These are phyloP conservation scores for Boletus speciosus DNA, from an alignment of 768 basidiomycete genomes.

Conservation along the genomic window DNA sequence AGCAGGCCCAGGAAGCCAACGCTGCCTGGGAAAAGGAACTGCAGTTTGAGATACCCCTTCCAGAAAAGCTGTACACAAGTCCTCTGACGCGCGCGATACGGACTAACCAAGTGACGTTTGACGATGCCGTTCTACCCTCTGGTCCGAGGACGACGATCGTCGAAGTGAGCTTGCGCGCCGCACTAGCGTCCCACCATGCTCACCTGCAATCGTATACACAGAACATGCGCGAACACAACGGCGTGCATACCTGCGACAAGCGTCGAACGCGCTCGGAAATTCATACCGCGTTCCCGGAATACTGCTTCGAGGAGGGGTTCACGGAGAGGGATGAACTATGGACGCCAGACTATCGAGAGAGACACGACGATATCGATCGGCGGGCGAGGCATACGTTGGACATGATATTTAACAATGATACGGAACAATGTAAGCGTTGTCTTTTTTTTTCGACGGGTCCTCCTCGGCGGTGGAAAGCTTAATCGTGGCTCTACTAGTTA, in stretches of 20 bases:
- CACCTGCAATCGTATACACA: constrained; percentile 19
- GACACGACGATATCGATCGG: constrained; percentile 30
- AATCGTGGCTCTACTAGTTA: constrained; percentile 36
- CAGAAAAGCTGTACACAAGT: constrained; percentile 29
- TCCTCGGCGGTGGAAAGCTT: neutral
- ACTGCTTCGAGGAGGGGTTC: constrained; percentile 53
- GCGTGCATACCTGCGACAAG: constrained; percentile 71
- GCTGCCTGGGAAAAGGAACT: constrained; percentile 16
- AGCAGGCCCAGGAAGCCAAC: constrained; percentile 44
- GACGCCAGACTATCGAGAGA: constrained; percentile 30
- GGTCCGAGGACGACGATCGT: constrained; percentile 41
- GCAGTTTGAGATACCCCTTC: constrained; percentile 14
- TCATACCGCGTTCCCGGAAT: constrained; percentile 35
- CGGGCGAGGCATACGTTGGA: constrained; percentile 56
- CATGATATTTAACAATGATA: constrained; percentile 45
- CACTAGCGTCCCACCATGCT: neutral
- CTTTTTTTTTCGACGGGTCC: neutral
- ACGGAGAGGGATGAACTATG: constrained; percentile 63
- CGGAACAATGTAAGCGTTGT: constrained; percentile 41
- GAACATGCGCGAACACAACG: constrained; percentile 64
- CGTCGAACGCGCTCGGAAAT: constrained; percentile 53
- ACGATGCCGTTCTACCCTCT: constrained; percentile 28
- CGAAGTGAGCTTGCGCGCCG: constrained; percentile 42
- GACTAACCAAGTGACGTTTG: constrained; percentile 55
- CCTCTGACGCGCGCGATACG: constrained; percentile 60